These are phyloP conservation scores for Umbelopsis sp. DNA, from an alignment of 192 early-diverging fungal species.

Conservation along the genomic window DNA sequence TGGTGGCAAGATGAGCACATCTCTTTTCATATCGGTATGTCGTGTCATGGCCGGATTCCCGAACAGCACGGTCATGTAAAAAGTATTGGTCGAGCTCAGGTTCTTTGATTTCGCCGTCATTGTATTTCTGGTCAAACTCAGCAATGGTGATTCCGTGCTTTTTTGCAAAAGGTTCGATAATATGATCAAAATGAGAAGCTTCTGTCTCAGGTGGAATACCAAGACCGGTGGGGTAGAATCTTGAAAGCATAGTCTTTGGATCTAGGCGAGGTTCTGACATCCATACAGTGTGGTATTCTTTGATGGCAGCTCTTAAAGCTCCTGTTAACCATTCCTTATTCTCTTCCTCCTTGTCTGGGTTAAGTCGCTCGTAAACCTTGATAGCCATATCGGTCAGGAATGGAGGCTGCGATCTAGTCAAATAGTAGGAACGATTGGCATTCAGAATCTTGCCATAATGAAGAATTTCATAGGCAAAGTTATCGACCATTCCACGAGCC, in stretches of 20 bases:
- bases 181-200: slow-evolving; percentile 83
- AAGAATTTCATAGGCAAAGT: slow-evolving; percentile 95
- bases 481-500: slow-evolving; percentile 93
- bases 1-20: slow-evolving; percentile 88
- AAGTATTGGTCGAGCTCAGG: slow-evolving; percentile 94
- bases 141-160: slow-evolving; percentile 63
- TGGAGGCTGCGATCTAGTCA: slow-evolving; percentile 95
- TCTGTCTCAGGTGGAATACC: slow-evolving; percentile 99
- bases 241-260: slow-evolving; percentile 69
- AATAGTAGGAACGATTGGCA: slow-evolving; percentile 95
- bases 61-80: slow-evolving; percentile 94
- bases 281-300: slow-evolving; percentile 96
- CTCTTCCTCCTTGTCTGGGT: slow-evolving; percentile 41
- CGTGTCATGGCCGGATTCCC: slow-evolving; percentile 96
- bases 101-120: slow-evolving; percentile 64
- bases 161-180: slow-evolving; percentile 80
- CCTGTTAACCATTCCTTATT: slow-evolving; percentile 75
- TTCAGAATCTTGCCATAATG: slow-evolving; percentile 99
- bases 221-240: slow-evolving; percentile 84
- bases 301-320: slow-evolving; percentile 73
- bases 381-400: slow-evolving; percentile 96
- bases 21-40: slow-evolving; percentile 90
- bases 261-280: slow-evolving; percentile 78
- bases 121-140: slow-evolving; percentile 78
- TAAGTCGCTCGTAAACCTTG: slow-evolving; percentile 69